A percentile compares a stretch with the other conserved stretches of the same genome.
phyloP scores from a whole-genome alignment of 1,284 basidiomycete species.

The Cystobasidiaceae sp. region DNA sequence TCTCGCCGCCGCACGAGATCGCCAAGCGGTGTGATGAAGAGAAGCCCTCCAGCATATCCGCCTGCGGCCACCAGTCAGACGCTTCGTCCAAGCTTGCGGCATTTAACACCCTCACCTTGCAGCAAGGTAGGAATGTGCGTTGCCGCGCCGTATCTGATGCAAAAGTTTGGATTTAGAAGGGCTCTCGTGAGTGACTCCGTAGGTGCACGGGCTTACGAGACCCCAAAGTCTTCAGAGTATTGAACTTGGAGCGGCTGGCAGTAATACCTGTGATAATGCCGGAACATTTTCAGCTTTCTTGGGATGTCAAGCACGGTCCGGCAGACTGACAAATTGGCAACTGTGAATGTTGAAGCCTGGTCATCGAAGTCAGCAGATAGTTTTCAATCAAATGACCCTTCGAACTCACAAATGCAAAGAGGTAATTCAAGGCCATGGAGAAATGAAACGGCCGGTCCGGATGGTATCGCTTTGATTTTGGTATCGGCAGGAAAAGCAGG shows the following conservation, averaged over 20 bases:
- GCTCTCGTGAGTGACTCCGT: no score
- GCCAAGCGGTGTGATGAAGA: slow-evolving; percentile 61
- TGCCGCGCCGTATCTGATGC: slow-evolving; percentile 55
- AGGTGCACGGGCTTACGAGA: slow-evolving; percentile 11
- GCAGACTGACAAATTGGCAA: slow-evolving; percentile 27
- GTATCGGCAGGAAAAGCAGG: slow-evolving; percentile 29
- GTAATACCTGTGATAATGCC: slow-evolving; percentile 36
- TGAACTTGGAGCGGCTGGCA: slow-evolving; percentile 53
- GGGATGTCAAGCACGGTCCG: background rate
- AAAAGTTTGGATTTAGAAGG: slow-evolving; percentile 54
- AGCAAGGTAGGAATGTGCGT: slow-evolving; percentile 56
- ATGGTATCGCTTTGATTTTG: slow-evolving; percentile 22
- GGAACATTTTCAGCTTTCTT: no score
- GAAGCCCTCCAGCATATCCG: slow-evolving; percentile 58
- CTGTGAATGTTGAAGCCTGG: slow-evolving; percentile 23
- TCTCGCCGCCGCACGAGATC: slow-evolving; percentile 60
- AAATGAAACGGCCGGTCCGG: slow-evolving; percentile 20
- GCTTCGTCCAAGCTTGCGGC: no score
- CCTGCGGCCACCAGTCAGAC: background rate
- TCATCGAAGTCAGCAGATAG: no score
- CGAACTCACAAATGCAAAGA: slow-evolving; percentile 21
- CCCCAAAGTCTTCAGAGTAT: slow-evolving; percentile 26
- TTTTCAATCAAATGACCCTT: no score
- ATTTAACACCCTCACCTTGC: no score
- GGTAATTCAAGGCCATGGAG: slow-evolving; percentile 18